Evolutionary conservation across 2,329 filamentous ascomycete species (phyloP), one percentile per base, ranked within the genome.

Genomic region (Hypocreales sp.): DNA sequence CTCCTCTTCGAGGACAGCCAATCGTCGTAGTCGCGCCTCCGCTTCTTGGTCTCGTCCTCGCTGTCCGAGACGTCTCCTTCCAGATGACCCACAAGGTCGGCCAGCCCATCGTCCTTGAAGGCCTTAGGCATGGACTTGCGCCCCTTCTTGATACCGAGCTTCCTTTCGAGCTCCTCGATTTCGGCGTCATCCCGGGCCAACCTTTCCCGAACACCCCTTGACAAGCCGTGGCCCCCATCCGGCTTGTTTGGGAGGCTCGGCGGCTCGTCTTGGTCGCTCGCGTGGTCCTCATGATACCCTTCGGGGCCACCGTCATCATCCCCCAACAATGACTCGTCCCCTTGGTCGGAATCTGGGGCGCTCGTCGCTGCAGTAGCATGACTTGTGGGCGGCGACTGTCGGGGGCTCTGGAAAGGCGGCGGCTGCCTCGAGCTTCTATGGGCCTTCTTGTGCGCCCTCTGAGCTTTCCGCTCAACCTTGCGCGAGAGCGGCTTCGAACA

Each of bases 121-220:
- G 72, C 62, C 37, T 79, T 77, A 0, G 76, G 74, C 5, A 82
- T 51, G 18, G 69, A 75, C 44, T 83, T 92, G 33, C 77, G 78
- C 15, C 72, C 71, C 45, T 76, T 81, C 37, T 66, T 74, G 19
- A 94, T 65, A 0, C 90, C 87, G 4, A 98, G 58, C 44, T 81
- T 92, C 49, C 77, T 84, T 55, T 98, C 90, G 18, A 94, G 58
- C 3, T 74, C 74, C 13, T 78, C 76, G 39, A 98, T 95, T 40
- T 93, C 83, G 3, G 74, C 80, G 43, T 95, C 84, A 32, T 98
- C 87, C 34, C 81, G 63, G 1, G 70, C 74, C 5, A 94, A 57
- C 39, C 66, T 43, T 64, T 70, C n/a, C 72, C 46, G 13, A 37
- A 37, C 28, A 2, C 33, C 28, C 18, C 35, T 40, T 11, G 46